Evolutionary conservation across 2,329 filamentous ascomycete species (phyloP).

Genomic region (Penicillium sp.): DNA sequence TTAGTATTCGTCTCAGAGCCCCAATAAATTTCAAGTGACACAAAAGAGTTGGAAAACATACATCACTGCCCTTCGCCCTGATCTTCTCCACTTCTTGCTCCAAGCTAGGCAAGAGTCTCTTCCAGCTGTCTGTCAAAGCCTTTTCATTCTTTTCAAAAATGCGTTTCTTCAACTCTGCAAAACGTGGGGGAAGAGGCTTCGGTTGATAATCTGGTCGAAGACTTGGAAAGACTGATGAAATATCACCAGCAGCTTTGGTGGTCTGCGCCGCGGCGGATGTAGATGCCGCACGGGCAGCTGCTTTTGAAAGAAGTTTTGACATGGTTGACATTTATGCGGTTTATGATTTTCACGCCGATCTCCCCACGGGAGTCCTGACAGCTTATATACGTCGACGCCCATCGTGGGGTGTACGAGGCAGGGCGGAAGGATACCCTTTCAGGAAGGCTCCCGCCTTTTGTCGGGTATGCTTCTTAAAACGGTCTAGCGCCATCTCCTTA

Average conservation of each 20-base stretch:
- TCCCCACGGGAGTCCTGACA: not conserved
- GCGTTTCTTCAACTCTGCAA: slow-evolving; percentile 44
- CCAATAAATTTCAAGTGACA: too few species aligned
- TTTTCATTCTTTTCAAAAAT: slow-evolving; percentile 47
- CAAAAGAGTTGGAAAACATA: slow-evolving; percentile 26
- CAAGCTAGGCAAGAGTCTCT: slow-evolving; percentile 46
- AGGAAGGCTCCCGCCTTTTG: not conserved
- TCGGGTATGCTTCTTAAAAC: slow-evolving; percentile 5
- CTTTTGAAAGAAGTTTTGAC: slow-evolving; percentile 34
- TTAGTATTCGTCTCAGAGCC: not conserved
- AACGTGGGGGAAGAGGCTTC: slow-evolving; percentile 48
- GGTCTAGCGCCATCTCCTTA: not conserved
- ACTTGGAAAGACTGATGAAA: slow-evolving; percentile 54
- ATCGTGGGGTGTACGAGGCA: slow-evolving; percentile 6
- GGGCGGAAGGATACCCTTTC: slow-evolving; percentile 8
- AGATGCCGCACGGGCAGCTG: slow-evolving; percentile 34
- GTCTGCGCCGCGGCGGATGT: slow-evolving; percentile 38
- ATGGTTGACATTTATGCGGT: slow-evolving; percentile 30
- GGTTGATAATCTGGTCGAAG: slow-evolving; percentile 48
- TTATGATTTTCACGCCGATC: not conserved
- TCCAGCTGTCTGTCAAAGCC: slow-evolving; percentile 46
- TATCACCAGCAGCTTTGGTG: slow-evolving; percentile 52
- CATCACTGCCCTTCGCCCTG: slow-evolving; percentile 45
- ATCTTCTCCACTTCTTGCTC: slow-evolving; percentile 48
- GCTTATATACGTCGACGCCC: slow-evolving; percentile 9